Percentiles rank a stretch among this genome's conserved stretches.
Evolutionary conservation across 1,139 yeast genomes (phyloP).

Genomic region (Pneumocystis sp.): DNA sequence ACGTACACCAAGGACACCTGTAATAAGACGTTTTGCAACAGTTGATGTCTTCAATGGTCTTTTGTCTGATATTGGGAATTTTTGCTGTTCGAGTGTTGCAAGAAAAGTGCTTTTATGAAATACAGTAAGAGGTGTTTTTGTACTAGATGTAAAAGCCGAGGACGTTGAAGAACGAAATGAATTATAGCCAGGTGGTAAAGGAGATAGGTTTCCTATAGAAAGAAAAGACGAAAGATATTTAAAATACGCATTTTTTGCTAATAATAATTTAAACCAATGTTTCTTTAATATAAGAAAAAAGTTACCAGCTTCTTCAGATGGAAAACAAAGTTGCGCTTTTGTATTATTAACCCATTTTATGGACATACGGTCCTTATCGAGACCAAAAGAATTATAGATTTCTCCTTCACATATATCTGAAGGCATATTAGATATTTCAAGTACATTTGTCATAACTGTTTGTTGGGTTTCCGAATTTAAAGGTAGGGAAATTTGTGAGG

Average conservation of each 20-base stretch:
- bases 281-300: neutral
- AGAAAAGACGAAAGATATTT: slow-evolving; percentile 7
- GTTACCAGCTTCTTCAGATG: neutral
- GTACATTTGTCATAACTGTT: neutral
- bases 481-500: neutral
- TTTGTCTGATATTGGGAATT: neutral
- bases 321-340: slow-evolving; percentile 6
- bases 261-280: neutral
- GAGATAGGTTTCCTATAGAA: slow-evolving; percentile 9
- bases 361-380: slow-evolving; percentile 2
- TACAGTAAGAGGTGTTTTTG: neutral
- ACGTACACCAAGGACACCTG: neutral
- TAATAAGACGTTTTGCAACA: neutral
- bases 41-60: neutral
- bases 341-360: slow-evolving; percentile 6
- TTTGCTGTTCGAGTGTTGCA: neutral
- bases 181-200: neutral
- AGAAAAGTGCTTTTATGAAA: neutral
- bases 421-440: neutral
- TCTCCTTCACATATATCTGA: neutral
- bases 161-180: neutral
- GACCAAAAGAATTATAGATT: slow-evolving; percentile 6
- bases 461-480: neutral
- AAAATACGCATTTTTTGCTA: slow-evolving; percentile 8
- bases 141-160: neutral